phyloP scores from a whole-genome alignment of 73 alveolate genomes.

The Uronychia setigera region DNA sequence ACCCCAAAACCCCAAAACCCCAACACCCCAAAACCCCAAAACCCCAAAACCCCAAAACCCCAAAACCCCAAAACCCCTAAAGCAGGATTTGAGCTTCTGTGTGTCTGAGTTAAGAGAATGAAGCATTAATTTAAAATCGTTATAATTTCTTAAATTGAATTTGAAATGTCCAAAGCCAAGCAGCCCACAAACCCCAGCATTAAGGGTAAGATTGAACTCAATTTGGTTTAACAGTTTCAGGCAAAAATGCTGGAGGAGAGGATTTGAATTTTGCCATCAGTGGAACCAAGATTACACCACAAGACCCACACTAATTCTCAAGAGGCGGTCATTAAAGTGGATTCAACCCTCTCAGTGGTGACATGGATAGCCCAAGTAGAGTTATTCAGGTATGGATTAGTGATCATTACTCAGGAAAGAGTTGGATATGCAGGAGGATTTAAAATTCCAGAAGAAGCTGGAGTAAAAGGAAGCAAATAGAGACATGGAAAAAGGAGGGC shows the following conservation, averaged over 20 bases:
- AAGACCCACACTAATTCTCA: not conserved
- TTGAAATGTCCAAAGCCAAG: too few species aligned
- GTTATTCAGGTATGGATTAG: not conserved
- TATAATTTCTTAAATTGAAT: too few species aligned
- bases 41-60: too few species aligned
- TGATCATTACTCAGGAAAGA: slow-evolving; percentile 18
- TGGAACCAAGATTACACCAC: not conserved
- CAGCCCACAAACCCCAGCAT: too few species aligned
- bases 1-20: too few species aligned
- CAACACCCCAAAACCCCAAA: too few species aligned
- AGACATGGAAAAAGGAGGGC: slow-evolving; percentile 8
- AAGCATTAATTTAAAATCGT: too few species aligned
- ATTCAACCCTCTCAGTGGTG: not conserved
- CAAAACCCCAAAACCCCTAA: too few species aligned
- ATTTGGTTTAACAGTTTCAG: not conserved
- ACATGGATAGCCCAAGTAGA: not conserved
- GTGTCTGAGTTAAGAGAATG: too few species aligned
- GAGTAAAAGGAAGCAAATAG: not conserved
- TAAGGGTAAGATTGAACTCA: too few species aligned
- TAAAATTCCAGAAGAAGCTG: slow-evolving; percentile 52
- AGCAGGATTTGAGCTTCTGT: too few species aligned
- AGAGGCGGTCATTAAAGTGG: not conserved
- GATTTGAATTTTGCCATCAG: not conserved
- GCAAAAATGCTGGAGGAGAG: not conserved
- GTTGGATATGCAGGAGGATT: slow-evolving; percentile 56